Percentiles rank a stretch among this genome's conserved stretches.
phyloP scores from a whole-genome alignment of 305 asterid genomes.

The Fraxinus paxiana region DNA sequence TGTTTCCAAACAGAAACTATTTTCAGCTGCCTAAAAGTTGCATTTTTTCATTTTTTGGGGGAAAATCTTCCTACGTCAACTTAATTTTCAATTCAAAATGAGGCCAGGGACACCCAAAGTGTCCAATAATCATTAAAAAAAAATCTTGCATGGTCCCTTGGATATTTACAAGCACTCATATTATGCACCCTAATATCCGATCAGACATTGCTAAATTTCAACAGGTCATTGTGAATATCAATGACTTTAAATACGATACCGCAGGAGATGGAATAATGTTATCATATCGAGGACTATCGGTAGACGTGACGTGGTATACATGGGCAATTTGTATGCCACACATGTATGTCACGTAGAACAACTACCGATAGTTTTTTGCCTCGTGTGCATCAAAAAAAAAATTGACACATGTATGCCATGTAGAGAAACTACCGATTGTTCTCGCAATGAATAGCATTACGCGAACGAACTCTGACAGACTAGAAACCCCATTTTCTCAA shows the following conservation, averaged over 20 bases:
- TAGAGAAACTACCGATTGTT: not conserved
- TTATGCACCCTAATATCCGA: not conserved
- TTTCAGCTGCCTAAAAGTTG: not conserved
- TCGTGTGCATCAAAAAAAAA: too few relatives aligned
- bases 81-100: not conserved
- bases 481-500: not conserved
- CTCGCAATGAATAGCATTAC: not conserved
- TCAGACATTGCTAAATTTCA: not conserved
- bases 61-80: not conserved
- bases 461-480: conserved; percentile 18
- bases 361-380: not conserved
- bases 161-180: not conserved
- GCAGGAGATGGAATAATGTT: not conserved
- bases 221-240: not conserved
- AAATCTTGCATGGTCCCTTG: not conserved
- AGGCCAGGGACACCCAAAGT: not conserved
- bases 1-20: not conserved
- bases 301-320: not conserved
- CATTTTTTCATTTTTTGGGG: not conserved
- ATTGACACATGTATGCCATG: too few relatives aligned
- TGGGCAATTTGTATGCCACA: not conserved
- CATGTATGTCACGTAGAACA: not conserved
- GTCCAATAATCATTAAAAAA: not conserved
- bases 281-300: not conserved
- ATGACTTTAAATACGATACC: not conserved